Percentiles rank a stretch among this genome's conserved stretches.
Conservation (phyloP, 1,284 basidiomycete species). For the Exobasidium cylindrosporum region DNA sequence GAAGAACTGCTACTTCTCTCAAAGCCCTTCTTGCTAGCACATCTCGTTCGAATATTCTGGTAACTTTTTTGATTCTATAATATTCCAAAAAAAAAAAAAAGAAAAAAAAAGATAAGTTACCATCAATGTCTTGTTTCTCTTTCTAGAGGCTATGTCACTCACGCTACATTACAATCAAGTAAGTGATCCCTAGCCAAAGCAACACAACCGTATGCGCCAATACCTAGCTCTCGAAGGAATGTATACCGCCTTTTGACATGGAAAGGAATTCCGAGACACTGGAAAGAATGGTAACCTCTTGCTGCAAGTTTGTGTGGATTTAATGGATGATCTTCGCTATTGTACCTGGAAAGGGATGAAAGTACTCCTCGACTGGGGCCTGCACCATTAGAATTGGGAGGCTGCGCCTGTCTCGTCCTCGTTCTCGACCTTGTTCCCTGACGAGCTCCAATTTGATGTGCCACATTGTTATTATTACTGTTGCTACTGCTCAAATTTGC, state of each 20-base stretch:
- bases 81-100: no score
- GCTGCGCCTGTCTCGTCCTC: conserved; percentile 30
- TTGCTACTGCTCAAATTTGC: not conserved
- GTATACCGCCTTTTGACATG: conserved; percentile 51
- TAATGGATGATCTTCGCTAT: conserved; percentile 48
- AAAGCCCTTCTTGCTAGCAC: conserved; percentile 49
- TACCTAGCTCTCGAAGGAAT: conserved; percentile 51
- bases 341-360: conserved; percentile 23
- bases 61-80: conserved; percentile 54
- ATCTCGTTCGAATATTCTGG: conserved; percentile 51
- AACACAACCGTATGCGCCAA: conserved; percentile 54
- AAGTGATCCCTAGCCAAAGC: conserved; percentile 45
- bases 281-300: conserved; percentile 50
- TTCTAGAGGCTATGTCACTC: conserved; percentile 18
- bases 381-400: conserved; percentile 15
- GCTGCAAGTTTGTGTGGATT: conserved; percentile 43
- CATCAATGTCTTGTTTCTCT: conserved; percentile 1
- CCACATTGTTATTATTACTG: not conserved
- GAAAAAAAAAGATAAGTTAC: not conserved
- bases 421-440: conserved; percentile 38
- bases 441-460: conserved; percentile 36
- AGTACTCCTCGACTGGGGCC: conserved; percentile 15
- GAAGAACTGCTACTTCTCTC: conserved; percentile 47
- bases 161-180: conserved; percentile 49
- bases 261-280: conserved; percentile 50